phyloP scores from a whole-genome alignment of 1,139 yeast genomes.

The Suhomyces kunorum region DNA sequence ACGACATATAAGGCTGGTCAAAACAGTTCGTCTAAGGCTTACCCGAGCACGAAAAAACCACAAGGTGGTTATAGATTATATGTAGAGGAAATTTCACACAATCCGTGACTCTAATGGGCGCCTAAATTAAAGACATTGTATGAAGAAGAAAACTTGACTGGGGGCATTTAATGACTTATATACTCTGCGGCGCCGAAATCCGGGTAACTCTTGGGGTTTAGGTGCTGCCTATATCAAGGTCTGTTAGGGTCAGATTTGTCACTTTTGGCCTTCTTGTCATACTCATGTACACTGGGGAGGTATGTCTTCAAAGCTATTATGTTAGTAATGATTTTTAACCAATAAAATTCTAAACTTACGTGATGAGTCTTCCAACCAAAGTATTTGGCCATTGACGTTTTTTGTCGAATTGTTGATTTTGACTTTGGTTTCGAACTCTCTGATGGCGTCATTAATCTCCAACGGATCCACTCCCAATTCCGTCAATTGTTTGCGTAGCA shows the following conservation, averaged over 20 bases:
- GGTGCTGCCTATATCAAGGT: not conserved
- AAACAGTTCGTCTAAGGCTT: conserved; percentile 72
- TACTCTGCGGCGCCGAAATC: conserved; percentile 9
- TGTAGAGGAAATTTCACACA: conserved; percentile 51
- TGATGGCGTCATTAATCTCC: conserved; percentile 51
- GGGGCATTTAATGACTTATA: conserved; percentile 1
- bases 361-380: conserved; percentile 60
- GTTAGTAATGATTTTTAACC: conserved; percentile 18
- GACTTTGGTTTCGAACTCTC: conserved; percentile 56
- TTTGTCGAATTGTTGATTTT: conserved; percentile 55
- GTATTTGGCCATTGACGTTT: conserved; percentile 53
- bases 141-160: conserved; percentile 32
- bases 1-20: conserved; percentile 63
- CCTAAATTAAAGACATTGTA: conserved; percentile 79
- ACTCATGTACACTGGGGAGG: conserved; percentile 61
- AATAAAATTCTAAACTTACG: conserved; percentile 22
- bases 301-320: conserved; percentile 43
- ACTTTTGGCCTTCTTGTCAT: conserved; percentile 37
- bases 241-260: not conserved
- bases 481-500: conserved; percentile 56
- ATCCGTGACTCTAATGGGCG: conserved; percentile 95
- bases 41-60: conserved; percentile 86
- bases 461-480: conserved; percentile 57
- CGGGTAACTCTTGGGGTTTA: conserved; percentile 26
- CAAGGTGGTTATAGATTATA: conserved; percentile 48